phyloP scores from a whole-genome alignment of 2,329 filamentous ascomycete species.

The Hortaea werneckii region DNA sequence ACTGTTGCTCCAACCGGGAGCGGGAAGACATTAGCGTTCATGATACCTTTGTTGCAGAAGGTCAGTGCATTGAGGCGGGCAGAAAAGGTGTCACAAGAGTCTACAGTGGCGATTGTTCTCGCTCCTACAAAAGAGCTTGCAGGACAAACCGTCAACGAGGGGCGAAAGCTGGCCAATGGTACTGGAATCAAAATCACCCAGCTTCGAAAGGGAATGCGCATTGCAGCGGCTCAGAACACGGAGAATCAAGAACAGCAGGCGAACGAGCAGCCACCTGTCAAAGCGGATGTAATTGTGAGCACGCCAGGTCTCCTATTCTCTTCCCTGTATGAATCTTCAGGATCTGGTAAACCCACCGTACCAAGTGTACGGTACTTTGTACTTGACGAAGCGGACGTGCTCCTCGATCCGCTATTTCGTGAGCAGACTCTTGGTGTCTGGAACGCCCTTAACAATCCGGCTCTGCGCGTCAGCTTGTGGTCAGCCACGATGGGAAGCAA shows the following conservation, averaged over 20 bases:
- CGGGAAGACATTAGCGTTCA: slow-evolving; percentile 88
- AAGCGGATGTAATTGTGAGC: slow-evolving; percentile 69
- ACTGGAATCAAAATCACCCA: slow-evolving; percentile 70
- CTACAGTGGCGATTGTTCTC: slow-evolving; percentile 33
- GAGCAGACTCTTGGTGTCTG: slow-evolving; percentile 81
- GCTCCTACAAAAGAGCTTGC: slow-evolving; percentile 43
- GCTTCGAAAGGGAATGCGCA: slow-evolving; percentile 75
- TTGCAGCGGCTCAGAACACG: slow-evolving; percentile 34
- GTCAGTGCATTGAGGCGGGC: slow-evolving; percentile 37
- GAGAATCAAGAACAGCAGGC: slow-evolving; percentile 20
- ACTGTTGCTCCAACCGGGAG: slow-evolving; percentile 90
- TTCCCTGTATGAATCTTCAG: slow-evolving; percentile 47
- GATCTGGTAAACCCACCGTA: slow-evolving; percentile 6
- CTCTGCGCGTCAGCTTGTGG: slow-evolving; percentile 74
- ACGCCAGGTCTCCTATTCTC: slow-evolving; percentile 73
- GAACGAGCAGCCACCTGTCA: slow-evolving; percentile 40
- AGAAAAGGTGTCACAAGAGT: slow-evolving; percentile 3
- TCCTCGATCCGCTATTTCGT: slow-evolving; percentile 81
- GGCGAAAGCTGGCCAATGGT: slow-evolving; percentile 65
- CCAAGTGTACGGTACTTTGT: slow-evolving; percentile 62
- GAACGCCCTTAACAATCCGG: slow-evolving; percentile 61
- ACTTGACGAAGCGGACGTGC: slow-evolving; percentile 89
- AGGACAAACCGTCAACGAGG: slow-evolving; percentile 53
- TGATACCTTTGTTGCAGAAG: slow-evolving; percentile 75
- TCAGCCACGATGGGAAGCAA: slow-evolving; percentile 95